Evolutionary conservation across 164 flowering plant species (phyloP), one percentile per base, ranked within the genome.

Genomic region (Macadamia integrifolia): DNA sequence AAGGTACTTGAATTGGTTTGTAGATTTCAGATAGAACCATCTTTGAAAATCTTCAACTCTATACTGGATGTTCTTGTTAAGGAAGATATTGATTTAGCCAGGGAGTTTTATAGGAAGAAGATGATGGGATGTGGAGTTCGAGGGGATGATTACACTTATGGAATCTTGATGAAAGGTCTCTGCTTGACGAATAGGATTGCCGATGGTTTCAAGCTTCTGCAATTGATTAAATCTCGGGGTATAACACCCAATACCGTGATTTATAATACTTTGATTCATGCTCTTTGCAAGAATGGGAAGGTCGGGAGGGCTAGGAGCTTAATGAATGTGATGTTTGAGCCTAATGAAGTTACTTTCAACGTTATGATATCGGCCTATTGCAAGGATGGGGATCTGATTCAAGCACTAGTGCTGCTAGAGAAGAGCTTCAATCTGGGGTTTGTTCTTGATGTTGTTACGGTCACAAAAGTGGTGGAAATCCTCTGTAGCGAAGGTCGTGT

Each of bases 111-210:
- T 70, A 86, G 92, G 85, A 80, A 75, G 66, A 84, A 83, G 70
- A 93, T 93, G 89, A 84, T 86, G 89, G 81, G 72, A 1, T 69
- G 71, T 76, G 96, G 92, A n/a, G 68, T 93, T 74, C 58, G 76
- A 32, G 93, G 91, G 23, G 96, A 91, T 78, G 80, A 81, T 49
- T 89, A 88, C 68, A 93, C 97, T 67, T 88, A 62, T 65, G 93
- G 91, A 66, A 90, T 88, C 44, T 75, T 94, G 75, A 90, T 94
- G 95, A 94, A 94, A 69, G 98, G 98, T 6, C 83, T 94, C 61
- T 91, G 94, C 80, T 80, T 80, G 81, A 90, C 95, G 9, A 88
- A 87, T 74, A 79, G 93, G 67, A 86, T 94, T 50, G 87, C 70
- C 1, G 96, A 90, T 23, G 97, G 80, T 46, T 94, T 86, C 72